A percentile compares a stretch with the other conserved stretches of the same genome.
These are phyloP conservation scores for Pulveroboletus ravenelii DNA, from an alignment of 768 basidiomycete genomes.

Conservation along the genomic window DNA sequence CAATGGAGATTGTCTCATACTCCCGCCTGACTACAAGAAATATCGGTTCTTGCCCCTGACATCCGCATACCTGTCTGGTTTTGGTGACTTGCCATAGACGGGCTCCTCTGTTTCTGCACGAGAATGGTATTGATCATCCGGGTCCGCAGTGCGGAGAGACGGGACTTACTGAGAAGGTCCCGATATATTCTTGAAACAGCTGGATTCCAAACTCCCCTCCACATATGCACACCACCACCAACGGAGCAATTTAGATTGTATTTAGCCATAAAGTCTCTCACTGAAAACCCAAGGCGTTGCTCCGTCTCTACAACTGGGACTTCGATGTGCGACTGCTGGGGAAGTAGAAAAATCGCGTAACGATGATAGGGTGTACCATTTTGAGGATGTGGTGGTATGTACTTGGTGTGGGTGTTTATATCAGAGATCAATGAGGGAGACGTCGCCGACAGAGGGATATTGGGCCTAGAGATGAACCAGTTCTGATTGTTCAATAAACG, in stretches of 20 bases:
- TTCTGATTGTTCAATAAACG: not conserved
- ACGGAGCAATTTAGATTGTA: constrained; percentile 49
- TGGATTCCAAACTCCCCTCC: constrained; percentile 72
- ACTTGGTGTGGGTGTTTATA: constrained; percentile 58
- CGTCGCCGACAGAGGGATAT: constrained; percentile 70
- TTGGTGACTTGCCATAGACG: constrained; percentile 26
- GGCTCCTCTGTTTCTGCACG: constrained; percentile 20
- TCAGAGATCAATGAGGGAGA: constrained; percentile 37
- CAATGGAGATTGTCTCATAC: not conserved
- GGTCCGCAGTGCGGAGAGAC: not conserved
- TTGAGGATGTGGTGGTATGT: constrained; percentile 90
- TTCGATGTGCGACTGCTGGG: constrained; percentile 49
- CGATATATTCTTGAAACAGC: constrained; percentile 61
- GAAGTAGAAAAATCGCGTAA: constrained; percentile 72
- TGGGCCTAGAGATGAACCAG: constrained; percentile 49
- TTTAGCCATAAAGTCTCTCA: constrained; percentile 55
- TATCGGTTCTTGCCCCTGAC: constrained; percentile 29
- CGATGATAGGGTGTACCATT: constrained; percentile 88
- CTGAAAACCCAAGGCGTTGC: constrained; percentile 58
- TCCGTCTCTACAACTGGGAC: constrained; percentile 44
- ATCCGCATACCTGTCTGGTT: constrained; percentile 28
- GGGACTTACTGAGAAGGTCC: constrained; percentile 59
- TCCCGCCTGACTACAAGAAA: constrained; percentile 13
- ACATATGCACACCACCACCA: constrained; percentile 81
- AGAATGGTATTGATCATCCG: not conserved